Evolutionary conservation across 2,329 filamentous ascomycete genomes (phyloP).

Genomic region (Passalora sequoiae): DNA sequence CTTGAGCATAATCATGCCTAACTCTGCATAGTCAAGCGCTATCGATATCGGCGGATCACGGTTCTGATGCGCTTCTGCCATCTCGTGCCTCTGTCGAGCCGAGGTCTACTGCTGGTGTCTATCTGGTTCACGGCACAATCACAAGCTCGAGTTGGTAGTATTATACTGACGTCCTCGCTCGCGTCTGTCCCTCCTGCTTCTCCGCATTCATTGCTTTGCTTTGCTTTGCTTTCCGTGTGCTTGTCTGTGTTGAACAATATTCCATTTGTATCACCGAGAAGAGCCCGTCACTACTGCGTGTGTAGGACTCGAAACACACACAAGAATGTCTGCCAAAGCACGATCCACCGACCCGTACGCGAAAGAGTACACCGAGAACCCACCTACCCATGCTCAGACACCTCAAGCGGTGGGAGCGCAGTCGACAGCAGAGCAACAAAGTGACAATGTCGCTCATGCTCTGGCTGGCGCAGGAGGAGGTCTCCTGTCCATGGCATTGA

Average conservation of each 20-base stretch:
- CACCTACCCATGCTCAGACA: slow-evolving; percentile 29
- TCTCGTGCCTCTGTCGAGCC: slow-evolving; percentile 1
- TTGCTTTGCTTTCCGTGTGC: background rate
- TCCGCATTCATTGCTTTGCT: too few species aligned
- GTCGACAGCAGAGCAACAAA: slow-evolving; percentile 66
- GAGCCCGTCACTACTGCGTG: too few species aligned
- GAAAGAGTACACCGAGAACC: slow-evolving; percentile 5
- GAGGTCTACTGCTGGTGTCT: too few species aligned
- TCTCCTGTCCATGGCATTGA: slow-evolving; percentile 90
- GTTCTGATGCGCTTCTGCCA: too few species aligned
- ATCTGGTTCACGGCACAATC: too few species aligned
- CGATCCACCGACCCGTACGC: slow-evolving; percentile 2
- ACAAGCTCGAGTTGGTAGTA: too few species aligned
- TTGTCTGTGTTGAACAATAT: too few species aligned
- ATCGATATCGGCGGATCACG: too few species aligned
- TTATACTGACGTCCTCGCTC: slow-evolving; percentile 2
- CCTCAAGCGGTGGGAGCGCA: slow-evolving; percentile 26
- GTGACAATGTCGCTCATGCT: slow-evolving; percentile 95
- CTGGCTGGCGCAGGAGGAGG: slow-evolving; percentile 89
- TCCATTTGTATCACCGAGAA: too few species aligned
- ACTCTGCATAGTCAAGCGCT: too few species aligned
- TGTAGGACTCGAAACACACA: too few species aligned
- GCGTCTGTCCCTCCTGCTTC: background rate
- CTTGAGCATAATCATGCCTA: too few species aligned
- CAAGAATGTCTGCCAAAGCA: slow-evolving; percentile 5